Percentiles rank a stretch among this genome's conserved stretches.
These are phyloP conservation scores for Boletus pseudo-olivaceus DNA, from an alignment of 768 basidiomycete genomes.

Conservation along the genomic window DNA sequence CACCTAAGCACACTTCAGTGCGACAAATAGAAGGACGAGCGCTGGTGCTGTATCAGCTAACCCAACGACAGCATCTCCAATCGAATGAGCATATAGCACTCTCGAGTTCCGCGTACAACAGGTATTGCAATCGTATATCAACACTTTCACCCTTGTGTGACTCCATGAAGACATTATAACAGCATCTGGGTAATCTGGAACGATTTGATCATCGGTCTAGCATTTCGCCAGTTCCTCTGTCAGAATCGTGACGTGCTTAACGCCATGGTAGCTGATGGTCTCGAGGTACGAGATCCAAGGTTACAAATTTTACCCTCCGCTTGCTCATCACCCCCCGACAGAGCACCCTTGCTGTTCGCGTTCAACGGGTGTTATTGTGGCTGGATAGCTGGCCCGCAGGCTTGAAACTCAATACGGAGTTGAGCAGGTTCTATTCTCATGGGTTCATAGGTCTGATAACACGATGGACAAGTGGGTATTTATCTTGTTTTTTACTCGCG, in stretches of 20 bases:
- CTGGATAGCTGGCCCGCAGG: conserved; percentile 95
- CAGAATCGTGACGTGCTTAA: conserved; percentile 59
- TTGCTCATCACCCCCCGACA: conserved; percentile 4
- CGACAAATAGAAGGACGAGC: conserved; percentile 60
- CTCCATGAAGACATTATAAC: conserved; percentile 72
- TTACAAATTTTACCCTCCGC: neutral
- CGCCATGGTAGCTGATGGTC: conserved; percentile 28
- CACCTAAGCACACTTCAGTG: conserved; percentile 33
- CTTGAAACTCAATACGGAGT: conserved; percentile 91
- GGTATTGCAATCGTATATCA: conserved; percentile 37
- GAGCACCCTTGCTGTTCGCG: conserved; percentile 28
- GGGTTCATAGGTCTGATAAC: conserved; percentile 62
- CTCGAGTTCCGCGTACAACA: conserved; percentile 63
- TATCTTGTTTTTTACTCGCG: neutral
- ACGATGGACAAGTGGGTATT: conserved; percentile 67
- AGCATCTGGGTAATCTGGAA: conserved; percentile 88
- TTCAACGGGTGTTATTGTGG: conserved; percentile 66
- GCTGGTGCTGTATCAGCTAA: conserved; percentile 40
- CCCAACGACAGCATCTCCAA: conserved; percentile 36
- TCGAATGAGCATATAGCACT: conserved; percentile 31
- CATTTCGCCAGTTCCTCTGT: conserved; percentile 64
- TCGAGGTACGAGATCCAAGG: conserved; percentile 37
- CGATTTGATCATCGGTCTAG: conserved; percentile 81
- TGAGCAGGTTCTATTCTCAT: conserved; percentile 82
- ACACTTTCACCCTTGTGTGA: neutral